Conservation (phyloP, 352 stramenopile genomes). For the Phytophthora constricta region DNA sequence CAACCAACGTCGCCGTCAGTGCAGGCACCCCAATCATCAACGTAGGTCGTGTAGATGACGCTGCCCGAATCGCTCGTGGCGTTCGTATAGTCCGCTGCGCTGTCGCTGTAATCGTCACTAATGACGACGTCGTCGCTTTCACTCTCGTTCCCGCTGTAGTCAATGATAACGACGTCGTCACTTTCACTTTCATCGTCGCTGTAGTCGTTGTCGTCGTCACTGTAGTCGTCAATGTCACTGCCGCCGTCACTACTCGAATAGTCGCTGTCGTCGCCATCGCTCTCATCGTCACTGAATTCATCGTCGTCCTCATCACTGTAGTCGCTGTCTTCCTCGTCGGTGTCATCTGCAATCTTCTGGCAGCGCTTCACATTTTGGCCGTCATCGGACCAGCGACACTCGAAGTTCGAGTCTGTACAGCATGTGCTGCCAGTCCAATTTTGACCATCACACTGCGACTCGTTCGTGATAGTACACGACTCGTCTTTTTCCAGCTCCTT, state of each 20-base stretch:
- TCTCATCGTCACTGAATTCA: not conserved
- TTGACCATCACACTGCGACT: slow-evolving; percentile 14
- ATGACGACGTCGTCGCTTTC: no score
- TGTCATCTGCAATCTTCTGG: slow-evolving; percentile 3
- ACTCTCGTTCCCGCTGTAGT: not conserved
- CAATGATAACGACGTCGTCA: not conserved
- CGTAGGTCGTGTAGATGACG: not conserved
- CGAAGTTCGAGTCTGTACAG: slow-evolving; percentile 14
- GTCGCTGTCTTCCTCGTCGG: not conserved
- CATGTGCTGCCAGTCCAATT: slow-evolving; percentile 18
- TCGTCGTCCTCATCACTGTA: not conserved
- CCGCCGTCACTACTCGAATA: not conserved
- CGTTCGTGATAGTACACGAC: slow-evolving; percentile 11
- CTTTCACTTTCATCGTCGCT: not conserved
- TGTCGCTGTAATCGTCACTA: no score
- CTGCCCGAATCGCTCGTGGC: no score
- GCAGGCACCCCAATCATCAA: slow-evolving; percentile 33
- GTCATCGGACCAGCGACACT: slow-evolving; percentile 15
- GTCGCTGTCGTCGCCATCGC: not conserved
- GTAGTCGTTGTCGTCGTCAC: not conserved
- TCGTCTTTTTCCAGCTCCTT: not conserved
- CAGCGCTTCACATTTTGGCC: slow-evolving; percentile 7
- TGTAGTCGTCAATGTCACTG: not conserved
- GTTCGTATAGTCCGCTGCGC: not conserved
- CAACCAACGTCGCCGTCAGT: slow-evolving; percentile 19